A percentile compares a stretch with the other conserved stretches of the same genome.
phyloP scores from a whole-genome alignment of 2,329 filamentous ascomycete species.

The Mycosphaerelloides madeirae region DNA sequence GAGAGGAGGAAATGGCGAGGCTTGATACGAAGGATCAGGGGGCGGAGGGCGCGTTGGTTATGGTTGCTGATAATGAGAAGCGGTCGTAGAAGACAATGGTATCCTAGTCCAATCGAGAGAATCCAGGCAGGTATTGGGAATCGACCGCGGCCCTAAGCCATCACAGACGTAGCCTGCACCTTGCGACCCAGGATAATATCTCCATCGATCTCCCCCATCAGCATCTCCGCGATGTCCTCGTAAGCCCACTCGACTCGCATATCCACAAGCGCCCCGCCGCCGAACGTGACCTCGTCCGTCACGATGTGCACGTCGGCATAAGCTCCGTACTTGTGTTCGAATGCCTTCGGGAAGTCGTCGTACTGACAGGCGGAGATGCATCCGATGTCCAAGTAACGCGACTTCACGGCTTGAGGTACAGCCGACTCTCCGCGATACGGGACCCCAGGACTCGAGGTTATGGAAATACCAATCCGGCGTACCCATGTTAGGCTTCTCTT shows the following conservation, averaged over 20 bases:
- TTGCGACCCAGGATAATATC: neutral
- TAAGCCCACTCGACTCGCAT: neutral
- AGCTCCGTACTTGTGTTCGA: neutral
- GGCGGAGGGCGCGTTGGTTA: conserved; percentile 28
- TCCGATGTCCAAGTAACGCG: neutral
- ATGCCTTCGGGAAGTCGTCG: neutral
- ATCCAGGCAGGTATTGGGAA: neutral
- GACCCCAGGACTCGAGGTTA: no score
- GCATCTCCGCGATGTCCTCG: neutral
- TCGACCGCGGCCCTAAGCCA: neutral
- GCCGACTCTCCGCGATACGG: neutral
- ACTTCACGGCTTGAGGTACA: neutral
- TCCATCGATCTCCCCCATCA: neutral
- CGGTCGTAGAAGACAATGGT: neutral
- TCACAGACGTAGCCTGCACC: neutral
- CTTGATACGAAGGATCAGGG: conserved; percentile 48
- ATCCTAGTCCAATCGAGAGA: neutral
- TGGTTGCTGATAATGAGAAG: conserved; percentile 29
- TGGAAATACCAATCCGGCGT: no score
- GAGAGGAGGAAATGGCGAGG: conserved; percentile 52
- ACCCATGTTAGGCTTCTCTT: no score
- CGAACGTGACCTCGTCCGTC: neutral
- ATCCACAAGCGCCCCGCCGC: neutral
- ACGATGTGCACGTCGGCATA: neutral
- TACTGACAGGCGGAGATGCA: neutral